Evolutionary conservation across 805 yeast species (phyloP), one percentile per base, ranked within the genome.

Genomic region (Hanseniaspora taiwanica): DNA sequence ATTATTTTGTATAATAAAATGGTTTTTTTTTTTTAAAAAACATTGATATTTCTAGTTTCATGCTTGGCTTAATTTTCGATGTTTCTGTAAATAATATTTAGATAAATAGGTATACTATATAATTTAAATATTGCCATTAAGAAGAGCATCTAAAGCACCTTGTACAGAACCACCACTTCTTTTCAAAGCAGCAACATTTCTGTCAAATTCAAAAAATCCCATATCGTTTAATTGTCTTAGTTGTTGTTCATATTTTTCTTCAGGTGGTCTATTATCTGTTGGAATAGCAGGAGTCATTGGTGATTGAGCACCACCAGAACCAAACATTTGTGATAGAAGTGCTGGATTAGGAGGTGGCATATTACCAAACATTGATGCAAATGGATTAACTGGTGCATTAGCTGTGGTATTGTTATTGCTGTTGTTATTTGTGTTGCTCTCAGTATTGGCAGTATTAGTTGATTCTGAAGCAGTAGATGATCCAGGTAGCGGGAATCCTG

Each of bases 131-230:
- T n/a, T n/a, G n/a, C 29, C 82, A 45, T 71, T 80, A 43, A 87
- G 69, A 50, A 87, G 65, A 40, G 84, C 82, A 60, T 89, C 96
- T 39, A 89, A 69, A 9, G 98, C 98, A 36, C 96, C 96, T 63
- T 89, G 96, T 20, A 89, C 96, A 46, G 87, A 83, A 7, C 98
- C 98, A 25, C 98, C 98, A 41, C 89, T 76, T 63, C 97, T 76
- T 65, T 96, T 76, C 52, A 91, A 70, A 1, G 97, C 97, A 21
- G 76, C 78, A 19, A 91, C 86, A 55, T 91, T 91, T 49, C 83
- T 72, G 49, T 89, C 97, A 56, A 89, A 89, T 49, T 89, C 96
- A 49, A 74, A 76, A 64, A 89, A 89, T 6, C 91, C 91, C 72
- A 81, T 78, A 53, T 81, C 89, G 54, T 80, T 82, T 51, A 79